phyloP scores from a whole-genome alignment of 371 early-diverging fungal species.

The Capillidium rhysosporum region DNA sequence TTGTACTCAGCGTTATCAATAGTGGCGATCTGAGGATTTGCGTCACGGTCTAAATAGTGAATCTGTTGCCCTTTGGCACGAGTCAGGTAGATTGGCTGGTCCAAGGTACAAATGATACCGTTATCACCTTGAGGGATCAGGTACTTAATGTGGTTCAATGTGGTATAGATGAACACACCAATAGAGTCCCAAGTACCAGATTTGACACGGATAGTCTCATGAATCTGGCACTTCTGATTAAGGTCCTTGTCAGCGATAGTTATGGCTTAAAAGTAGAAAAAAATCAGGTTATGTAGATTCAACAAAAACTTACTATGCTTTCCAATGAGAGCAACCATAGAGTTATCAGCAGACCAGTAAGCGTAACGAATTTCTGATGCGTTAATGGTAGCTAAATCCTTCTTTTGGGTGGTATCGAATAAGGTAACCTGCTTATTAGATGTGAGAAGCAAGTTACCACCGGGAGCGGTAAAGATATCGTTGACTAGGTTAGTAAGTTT shows the following conservation, averaged over 20 bases:
- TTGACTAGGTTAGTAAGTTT: constrained; percentile 49
- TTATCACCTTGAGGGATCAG: constrained; percentile 82
- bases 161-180: constrained; percentile 89
- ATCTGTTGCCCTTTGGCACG: constrained; percentile 65
- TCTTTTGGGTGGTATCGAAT: constrained; percentile 72
- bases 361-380: constrained; percentile 71
- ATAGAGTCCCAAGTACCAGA: constrained; percentile 88
- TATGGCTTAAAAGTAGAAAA: constrained; percentile 27
- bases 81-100: constrained; percentile 82
- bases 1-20: constrained; percentile 96
- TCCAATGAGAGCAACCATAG: constrained; percentile 69
- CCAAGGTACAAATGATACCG: constrained; percentile 88
- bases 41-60: constrained; percentile 73
- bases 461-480: constrained; percentile 73
- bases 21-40: constrained; percentile 54
- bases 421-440: constrained; percentile 67
- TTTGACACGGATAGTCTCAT: constrained; percentile 95
- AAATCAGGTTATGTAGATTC: not conserved
- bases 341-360: constrained; percentile 74
- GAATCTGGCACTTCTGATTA: constrained; percentile 63
- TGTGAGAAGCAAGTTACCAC: constrained; percentile 59
- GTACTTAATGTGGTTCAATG: constrained; percentile 97
- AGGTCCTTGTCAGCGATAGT: constrained; percentile 69
- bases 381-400: constrained; percentile 45
- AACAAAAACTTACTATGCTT: constrained; percentile 66